These are phyloP conservation scores for Yamadazyma kanchanaburiensis DNA, from an alignment of 1,139 yeast genomes.

Conservation along the genomic window DNA sequence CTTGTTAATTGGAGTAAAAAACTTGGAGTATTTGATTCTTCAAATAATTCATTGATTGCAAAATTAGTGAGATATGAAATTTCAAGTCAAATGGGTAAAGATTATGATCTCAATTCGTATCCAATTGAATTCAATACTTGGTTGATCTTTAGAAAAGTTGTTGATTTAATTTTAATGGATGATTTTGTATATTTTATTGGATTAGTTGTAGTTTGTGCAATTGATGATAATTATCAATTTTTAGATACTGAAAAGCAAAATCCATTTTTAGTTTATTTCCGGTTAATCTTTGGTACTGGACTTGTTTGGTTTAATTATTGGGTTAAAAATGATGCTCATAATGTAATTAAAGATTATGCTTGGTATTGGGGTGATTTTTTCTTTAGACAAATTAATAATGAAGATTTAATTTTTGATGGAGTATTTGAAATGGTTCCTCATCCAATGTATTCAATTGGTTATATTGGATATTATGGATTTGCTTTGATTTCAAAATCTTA, in stretches of 20 bases:
- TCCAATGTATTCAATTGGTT: conserved; percentile 92
- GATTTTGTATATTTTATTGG: conserved; percentile 79
- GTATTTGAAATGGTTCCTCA: conserved; percentile 91
- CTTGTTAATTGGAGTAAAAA: conserved; percentile 56
- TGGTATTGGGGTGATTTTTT: conserved; percentile 98
- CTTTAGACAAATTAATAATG: conserved; percentile 71
- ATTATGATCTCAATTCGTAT: conserved; percentile 45
- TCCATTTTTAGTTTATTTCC: conserved; percentile 30
- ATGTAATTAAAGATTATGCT: conserved; percentile 86
- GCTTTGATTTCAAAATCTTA: conserved; percentile 78
- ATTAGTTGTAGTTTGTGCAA: conserved; percentile 59
- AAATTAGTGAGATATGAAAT: conserved; percentile 43
- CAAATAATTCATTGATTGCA: conserved; percentile 34
- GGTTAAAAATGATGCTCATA: conserved; percentile 88
- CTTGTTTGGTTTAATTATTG: conserved; percentile 73
- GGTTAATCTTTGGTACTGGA: conserved; percentile 40
- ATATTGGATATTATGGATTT: conserved; percentile 84
- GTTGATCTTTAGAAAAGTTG: conserved; percentile 76
- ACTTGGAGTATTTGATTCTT: conserved; percentile 42
- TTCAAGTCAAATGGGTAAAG: conserved; percentile 57
- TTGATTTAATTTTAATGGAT: conserved; percentile 81
- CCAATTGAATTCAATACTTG: conserved; percentile 84
- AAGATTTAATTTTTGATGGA: conserved; percentile 82
- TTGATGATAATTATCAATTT: conserved; percentile 41
- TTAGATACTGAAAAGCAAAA: conserved; percentile 27